These are phyloP conservation scores for Aleurites moluccanus DNA, from an alignment of 441 rosid genomes.

Conservation along the genomic window DNA sequence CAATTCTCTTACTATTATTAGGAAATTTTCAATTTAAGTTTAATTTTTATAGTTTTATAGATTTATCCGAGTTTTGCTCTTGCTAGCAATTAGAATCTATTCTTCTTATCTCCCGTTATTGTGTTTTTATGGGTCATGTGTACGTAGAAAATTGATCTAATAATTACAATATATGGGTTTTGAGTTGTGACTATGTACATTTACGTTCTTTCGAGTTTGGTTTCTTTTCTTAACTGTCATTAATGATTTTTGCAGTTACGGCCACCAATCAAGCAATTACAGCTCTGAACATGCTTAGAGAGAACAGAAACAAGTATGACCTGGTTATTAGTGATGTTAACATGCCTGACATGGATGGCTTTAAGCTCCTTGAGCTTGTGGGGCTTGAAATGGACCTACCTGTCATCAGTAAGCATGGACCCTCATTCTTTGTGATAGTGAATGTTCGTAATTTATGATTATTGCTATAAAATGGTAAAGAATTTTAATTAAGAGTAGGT, in stretches of 20 bases:
- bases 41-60: not conserved
- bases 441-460: conserved; percentile 12
- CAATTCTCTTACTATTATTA: not conserved
- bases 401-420: conserved; percentile 46
- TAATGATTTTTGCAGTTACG: conserved; percentile 56
- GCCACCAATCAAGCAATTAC: conserved; percentile 65
- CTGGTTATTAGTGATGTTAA: conserved; percentile 95
- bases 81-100: not conserved
- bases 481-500: not conserved
- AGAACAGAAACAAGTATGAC: conserved; percentile 70
- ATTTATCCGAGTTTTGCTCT: not conserved
- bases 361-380: conserved; percentile 85
- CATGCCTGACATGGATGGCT: conserved; percentile 97
- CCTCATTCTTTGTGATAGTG: conserved; percentile 4
- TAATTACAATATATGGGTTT: not conserved
- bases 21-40: not conserved
- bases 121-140: not conserved
- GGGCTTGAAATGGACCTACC: conserved; percentile 98
- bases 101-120: not conserved
- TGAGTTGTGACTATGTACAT: not conserved
- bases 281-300: conserved; percentile 83
- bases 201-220: not conserved
- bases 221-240: conserved; percentile 20
- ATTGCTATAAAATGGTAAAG: not conserved
- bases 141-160: not conserved